A percentile compares a stretch with the other conserved stretches of the same genome.
phyloP scores from a whole-genome alignment of 73 alveolate genomes.

The Diophrys appendiculata region DNA sequence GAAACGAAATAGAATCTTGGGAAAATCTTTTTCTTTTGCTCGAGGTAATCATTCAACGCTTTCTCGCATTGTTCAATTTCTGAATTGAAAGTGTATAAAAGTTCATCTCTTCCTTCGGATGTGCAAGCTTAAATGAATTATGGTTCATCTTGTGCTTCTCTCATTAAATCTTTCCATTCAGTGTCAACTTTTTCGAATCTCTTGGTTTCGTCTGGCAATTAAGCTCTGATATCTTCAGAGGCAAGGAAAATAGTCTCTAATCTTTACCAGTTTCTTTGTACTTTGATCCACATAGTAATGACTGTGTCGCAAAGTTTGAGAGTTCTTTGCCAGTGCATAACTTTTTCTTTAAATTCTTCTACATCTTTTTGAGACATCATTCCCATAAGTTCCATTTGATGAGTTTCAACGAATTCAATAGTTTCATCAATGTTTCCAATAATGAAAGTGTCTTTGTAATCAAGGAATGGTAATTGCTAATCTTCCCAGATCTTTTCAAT shows the following conservation, averaged over 20 bases:
- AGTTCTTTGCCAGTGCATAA: conserved; percentile 94
- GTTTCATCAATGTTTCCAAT: conserved; percentile 82
- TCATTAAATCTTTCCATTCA: conserved; percentile 97
- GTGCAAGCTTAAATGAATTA: conserved; percentile 88
- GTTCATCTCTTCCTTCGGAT: conserved; percentile 91
- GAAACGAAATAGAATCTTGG: conserved; percentile 99
- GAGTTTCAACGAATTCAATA: conserved; percentile 89
- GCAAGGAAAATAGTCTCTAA: conserved; percentile 98
- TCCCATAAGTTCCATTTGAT: conserved; percentile 94
- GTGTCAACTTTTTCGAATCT: conserved; percentile 97
- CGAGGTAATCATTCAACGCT: conserved; percentile 96
- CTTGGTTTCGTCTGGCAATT: conserved; percentile 98
- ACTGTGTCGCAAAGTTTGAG: conserved; percentile 97
- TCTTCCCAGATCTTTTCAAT: conserved; percentile 89
- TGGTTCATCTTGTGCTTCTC: conserved; percentile 89
- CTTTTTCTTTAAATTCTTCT: conserved; percentile 86
- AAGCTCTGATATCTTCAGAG: conserved; percentile 98
- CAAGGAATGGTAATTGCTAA: conserved; percentile 71
- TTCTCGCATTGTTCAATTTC: conserved; percentile 98
- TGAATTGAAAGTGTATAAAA: conserved; percentile 77
- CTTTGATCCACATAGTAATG: conserved; percentile 98
- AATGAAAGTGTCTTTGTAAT: conserved; percentile 73
- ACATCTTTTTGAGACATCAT: conserved; percentile 90
- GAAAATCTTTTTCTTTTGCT: conserved; percentile 96
- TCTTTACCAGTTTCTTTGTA: conserved; percentile 98